phyloP scores from a whole-genome alignment of 2,329 filamentous ascomycete species.

The Exophiala phaeomuriformis region DNA sequence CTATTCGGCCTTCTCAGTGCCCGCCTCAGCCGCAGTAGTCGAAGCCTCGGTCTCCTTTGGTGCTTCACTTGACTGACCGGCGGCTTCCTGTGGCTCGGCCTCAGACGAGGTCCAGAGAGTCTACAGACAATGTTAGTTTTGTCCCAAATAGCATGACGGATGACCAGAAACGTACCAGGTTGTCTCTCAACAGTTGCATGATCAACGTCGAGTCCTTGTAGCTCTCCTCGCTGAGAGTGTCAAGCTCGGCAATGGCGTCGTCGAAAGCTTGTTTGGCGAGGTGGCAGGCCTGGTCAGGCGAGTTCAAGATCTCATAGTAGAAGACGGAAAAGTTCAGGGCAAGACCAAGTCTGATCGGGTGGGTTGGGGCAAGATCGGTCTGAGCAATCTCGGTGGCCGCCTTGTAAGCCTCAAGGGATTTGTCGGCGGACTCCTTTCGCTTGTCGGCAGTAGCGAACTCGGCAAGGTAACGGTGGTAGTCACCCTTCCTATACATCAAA shows the following conservation, averaged over 20 bases:
- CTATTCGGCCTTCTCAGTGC: conserved; percentile 26
- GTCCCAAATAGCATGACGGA: neutral
- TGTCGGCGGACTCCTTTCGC: conserved; percentile 89
- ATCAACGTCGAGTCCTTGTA: conserved; percentile 99
- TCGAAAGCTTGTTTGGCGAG: conserved; percentile 94
- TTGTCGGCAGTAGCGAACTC: conserved; percentile 93
- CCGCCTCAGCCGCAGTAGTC: conserved; percentile 20
- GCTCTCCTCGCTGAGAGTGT: conserved; percentile 95
- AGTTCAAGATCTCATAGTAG: conserved; percentile 99
- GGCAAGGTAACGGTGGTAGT: conserved; percentile 98
- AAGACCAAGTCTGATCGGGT: conserved; percentile 86
- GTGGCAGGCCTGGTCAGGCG: conserved; percentile 95
- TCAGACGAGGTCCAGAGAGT: conserved; percentile 99
- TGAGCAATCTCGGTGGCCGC: conserved; percentile 81
- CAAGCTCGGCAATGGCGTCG: conserved; percentile 95
- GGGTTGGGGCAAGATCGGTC: conserved; percentile 81
- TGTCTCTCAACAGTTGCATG: conserved; percentile 97
- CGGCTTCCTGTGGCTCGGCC: conserved; percentile 66
- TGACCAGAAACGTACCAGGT: conserved; percentile 58
- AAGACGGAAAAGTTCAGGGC: conserved; percentile 97
- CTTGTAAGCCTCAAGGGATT: conserved; percentile 96
- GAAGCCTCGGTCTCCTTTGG: conserved; percentile 25
- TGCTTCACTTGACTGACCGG: conserved; percentile 27
- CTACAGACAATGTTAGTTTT: conserved; percentile 44
- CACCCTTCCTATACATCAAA: conserved; percentile 71